Evolutionary conservation across 352 stramenopile species (phyloP), one percentile per base, ranked within the genome.

Genomic region (Albugo candida): DNA sequence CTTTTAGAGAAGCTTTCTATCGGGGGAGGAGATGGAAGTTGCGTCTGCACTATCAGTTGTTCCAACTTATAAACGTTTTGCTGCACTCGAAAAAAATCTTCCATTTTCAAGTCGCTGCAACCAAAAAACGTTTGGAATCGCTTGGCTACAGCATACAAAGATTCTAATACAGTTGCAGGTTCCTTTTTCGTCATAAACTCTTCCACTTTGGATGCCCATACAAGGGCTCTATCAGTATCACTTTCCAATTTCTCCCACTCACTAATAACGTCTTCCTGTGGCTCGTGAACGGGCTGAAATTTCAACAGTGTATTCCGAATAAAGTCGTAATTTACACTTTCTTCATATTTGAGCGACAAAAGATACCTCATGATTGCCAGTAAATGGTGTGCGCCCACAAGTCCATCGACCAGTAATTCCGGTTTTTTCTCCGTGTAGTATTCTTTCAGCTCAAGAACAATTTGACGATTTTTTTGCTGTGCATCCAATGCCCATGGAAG

Each of bases 1-100:
- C 76, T 67, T 41, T 85, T 83, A 16, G 78, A 63, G 51, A 89
- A 92, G 48, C 75, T 89, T 41, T 92, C 71, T 52, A 92, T 88
- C 13, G 66, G 69, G n/a, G 76, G 76, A 36, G 77, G 77, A 3
- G 65, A 65, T 13, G 78, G 58, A 34, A 70, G 58, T 35, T 55
- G 70, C 1, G 56, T 64, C 36, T 61, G 53, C 55, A 78, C 86
- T 16, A 92, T 68, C 12, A 56, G 59, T 44, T 68, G 58, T 39
- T 92, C 76, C 0, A 92, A 63, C 6, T 58, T 55, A 8, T 31
- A 31, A 47, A 89, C 44, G 4, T 64, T 59, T 38, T 88, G 70
- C 11, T 74, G 58, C 0, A 59, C 51, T 11, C 59, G 61, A 40
- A 89, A 89, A 46, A 92, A 89, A 0, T 70, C 86, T 31, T 74